Base-by-base conservation (phyloP, 129 eudicot species). In the Pulicaria dysenterica region DNA sequence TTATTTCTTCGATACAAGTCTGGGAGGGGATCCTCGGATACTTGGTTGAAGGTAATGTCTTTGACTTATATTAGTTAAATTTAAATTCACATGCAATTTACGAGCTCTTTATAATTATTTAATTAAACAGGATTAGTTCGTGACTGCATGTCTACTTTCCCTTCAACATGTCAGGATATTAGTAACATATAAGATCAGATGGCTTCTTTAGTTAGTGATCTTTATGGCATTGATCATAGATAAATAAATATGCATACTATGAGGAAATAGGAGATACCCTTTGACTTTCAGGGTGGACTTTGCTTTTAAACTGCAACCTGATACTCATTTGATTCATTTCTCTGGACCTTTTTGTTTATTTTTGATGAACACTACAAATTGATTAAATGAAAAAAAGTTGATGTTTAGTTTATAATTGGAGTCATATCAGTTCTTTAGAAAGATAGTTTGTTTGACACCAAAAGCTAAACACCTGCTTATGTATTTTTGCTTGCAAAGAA, bases 21-120 rank as follows among this genome's bases (percentile, higher is more conserved):
- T 43, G 49, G 49, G 49, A 49, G 42, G 67, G 66, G 45, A 71
- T 57, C 76, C 48, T 45, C 8, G 40, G 54, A 51, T 24, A 34
- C 71, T 17, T 63, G 64, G 12, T 74, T 65, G 64, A 74, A 74
- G 72, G 79, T 74, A 50, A 54, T 40, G 17, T 74, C 19, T n/a
- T 61, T 49, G 54, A 38, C 15, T 39, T 46, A 36, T 73, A 10
- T n/a, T 37, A 2, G 16, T 41, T 70, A 57, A 71, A 8, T 10
- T 8, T 17, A 12, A 40, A 24, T 74, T 44, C 31, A 9, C 62
- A 13, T 62, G 63, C 39, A 49, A 36, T 60, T 73, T 39, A 51
- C 49, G 36, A 19, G 12, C n/a, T 7, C 49, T 13, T 48, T 37
- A 37, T 60, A 46, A 44, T 51, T 45, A 37, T 73, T 39, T 16